A percentile compares a stretch with the other conserved stretches of the same genome.
These are phyloP conservation scores for Filobasidium floriforme DNA, from an alignment of 768 basidiomycete species.

Conservation along the genomic window DNA sequence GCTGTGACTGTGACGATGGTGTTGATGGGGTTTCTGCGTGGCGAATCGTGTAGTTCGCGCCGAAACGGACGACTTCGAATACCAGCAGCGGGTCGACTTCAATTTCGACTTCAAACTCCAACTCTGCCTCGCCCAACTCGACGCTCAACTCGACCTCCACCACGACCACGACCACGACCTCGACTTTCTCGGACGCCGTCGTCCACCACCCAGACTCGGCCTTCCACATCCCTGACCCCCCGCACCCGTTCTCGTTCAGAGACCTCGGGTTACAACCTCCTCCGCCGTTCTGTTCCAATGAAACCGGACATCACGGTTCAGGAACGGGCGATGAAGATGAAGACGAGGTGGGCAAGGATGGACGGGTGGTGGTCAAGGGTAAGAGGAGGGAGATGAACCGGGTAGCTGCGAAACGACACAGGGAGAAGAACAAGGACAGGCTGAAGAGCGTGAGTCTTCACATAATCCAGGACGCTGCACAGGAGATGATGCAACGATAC, in stretches of 20 bases:
- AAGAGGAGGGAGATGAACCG: conserved; percentile 15
- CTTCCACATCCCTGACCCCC: not conserved
- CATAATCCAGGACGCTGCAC: not conserved
- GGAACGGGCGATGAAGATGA: not conserved
- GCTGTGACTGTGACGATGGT: no score
- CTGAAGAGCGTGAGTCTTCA: conserved; percentile 11
- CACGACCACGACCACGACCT: not conserved
- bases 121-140: not conserved
- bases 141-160: not conserved
- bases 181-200: not conserved
- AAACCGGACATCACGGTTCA: not conserved
- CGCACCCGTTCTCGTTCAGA: not conserved
- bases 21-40: no score
- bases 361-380: not conserved
- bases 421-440: conserved; percentile 21
- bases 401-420: conserved; percentile 18
- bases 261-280: not conserved
- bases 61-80: no score
- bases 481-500: no score
- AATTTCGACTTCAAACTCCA: not conserved
- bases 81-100: no score
- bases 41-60: no score
- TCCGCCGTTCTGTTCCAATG: not conserved
- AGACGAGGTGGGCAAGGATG: not conserved
- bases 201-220: not conserved